Evolutionary conservation across 2,329 filamentous ascomycete genomes (phyloP).

Genomic region (Acrodontium crateriforme): DNA sequence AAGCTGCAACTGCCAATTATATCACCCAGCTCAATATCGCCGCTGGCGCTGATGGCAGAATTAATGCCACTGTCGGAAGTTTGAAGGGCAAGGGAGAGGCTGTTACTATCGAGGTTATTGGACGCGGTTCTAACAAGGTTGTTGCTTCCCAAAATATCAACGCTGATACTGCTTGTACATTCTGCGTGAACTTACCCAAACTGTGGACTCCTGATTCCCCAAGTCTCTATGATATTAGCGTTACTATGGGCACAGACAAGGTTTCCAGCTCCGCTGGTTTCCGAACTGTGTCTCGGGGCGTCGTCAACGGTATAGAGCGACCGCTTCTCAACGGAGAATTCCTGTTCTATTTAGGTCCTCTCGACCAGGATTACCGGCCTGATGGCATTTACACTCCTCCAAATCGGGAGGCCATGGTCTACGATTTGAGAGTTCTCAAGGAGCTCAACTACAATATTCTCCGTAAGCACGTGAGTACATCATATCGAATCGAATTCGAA

Average conservation of each 20-base stretch:
- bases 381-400: conserved; percentile 55
- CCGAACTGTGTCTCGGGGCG: conserved; percentile 45
- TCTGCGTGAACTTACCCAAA: conserved; percentile 40
- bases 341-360: conserved; percentile 51
- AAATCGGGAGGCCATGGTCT: conserved; percentile 52
- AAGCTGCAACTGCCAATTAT: conserved; percentile 41
- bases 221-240: conserved; percentile 48
- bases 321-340: conserved; percentile 57
- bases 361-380: conserved; percentile 53
- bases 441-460: conserved; percentile 55
- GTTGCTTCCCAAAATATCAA: conserved; percentile 33
- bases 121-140: conserved; percentile 5
- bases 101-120: conserved; percentile 22
- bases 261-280: conserved; percentile 56
- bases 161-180: conserved; percentile 39
- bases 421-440: conserved; percentile 51
- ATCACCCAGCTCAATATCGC: conserved; percentile 44
- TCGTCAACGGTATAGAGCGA: conserved; percentile 44
- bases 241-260: conserved; percentile 39
- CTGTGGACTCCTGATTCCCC: conserved; percentile 54
- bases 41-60: conserved; percentile 22
- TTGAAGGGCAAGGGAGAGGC: conserved; percentile 23
- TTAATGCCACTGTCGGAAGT: conserved; percentile 32
- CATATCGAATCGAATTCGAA: neutral
- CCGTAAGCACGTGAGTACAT: conserved; percentile 42